Evolutionary conservation across 2,329 filamentous ascomycete species (phyloP), one percentile per base, ranked within the genome.

Genomic region (Colletotrichum sp.): DNA sequence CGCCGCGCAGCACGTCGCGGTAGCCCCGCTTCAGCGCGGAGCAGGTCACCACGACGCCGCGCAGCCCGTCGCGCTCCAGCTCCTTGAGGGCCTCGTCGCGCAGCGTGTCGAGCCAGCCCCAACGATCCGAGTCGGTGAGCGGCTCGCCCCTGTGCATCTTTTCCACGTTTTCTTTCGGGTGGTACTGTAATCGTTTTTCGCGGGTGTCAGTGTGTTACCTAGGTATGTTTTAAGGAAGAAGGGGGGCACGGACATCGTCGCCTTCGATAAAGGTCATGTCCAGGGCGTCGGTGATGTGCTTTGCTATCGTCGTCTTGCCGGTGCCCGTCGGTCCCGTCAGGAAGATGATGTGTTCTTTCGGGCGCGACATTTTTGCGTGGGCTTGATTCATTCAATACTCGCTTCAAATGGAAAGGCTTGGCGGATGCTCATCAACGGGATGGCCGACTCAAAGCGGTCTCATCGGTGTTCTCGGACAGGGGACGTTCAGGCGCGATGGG

Each of bases 1-100:
- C 91, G 8, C 90, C 86, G 25, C 92, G 89, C 79, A 93, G 89
- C 36, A 93, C 88, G 77, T 95, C 93, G 74, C 94, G 91, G 86
- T 96, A 96, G 83, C 93, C 94, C 78, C 92, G 91, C 85, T 95
- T 95, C 22, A 96, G 87, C 0, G 94, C 94, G n/a, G 93, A 95
- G 87, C 94, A 96, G 66, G 94, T 95, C 70, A 96, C 90, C 69
- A 96, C 91, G 28, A 95, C 93, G 48, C 93, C 89, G 30, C 87
- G 83, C 4, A 88, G 85, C 43, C 43, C 43, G 9, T 86, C 85
- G 62, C 80, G 81, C 56, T 85, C 80, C 72, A 88, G 82, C 39
- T 83, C 82, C 43, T 79, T 76, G 8, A 86, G 80, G 66, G 86
- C 84, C 79, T 86, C 88, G 78, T 91, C 86, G 74, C 90, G 90